A percentile compares a stretch with the other conserved stretches of the same genome.
Conservation (phyloP, 768 basidiomycete genomes). For the Rhodotorula sphaerocarpa region DNA sequence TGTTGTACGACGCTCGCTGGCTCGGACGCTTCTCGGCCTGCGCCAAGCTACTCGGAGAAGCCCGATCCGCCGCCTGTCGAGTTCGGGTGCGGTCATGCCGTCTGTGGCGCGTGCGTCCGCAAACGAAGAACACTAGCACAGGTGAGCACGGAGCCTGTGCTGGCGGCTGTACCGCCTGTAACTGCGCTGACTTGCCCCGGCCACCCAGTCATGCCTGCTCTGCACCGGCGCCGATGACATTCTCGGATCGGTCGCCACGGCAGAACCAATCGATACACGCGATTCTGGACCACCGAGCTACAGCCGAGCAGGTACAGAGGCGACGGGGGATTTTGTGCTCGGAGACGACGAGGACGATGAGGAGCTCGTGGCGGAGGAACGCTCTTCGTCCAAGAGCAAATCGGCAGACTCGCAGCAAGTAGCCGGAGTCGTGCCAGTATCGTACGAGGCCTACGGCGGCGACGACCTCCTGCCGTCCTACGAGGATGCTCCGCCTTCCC, state of each 20-base stretch:
- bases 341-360: slow-evolving; percentile 30
- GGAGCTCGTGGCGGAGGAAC: too few relatives aligned
- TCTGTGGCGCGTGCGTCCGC: slow-evolving; percentile 7
- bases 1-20: slow-evolving; percentile 13
- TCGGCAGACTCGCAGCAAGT: too few relatives aligned
- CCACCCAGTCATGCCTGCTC: slow-evolving; percentile 10
- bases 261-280: background rate
- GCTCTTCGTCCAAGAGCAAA: too few relatives aligned
- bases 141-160: background rate
- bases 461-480: too few relatives aligned
- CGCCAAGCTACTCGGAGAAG: slow-evolving; percentile 7
- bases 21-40: too few relatives aligned
- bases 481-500: too few relatives aligned
- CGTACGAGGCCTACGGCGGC: too few relatives aligned
- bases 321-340: slow-evolving; percentile 14
- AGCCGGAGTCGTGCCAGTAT: too few relatives aligned
- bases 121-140: background rate
- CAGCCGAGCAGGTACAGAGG: background rate
- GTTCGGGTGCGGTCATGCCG: slow-evolving; percentile 7
- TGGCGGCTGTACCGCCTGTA: too few relatives aligned
- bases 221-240: slow-evolving; percentile 11
- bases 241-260: background rate
- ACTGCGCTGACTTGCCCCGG: background rate
- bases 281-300: background rate
- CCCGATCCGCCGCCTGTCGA: background rate